Base-by-base conservation (phyloP, 1,139 yeast species). In the Blastobotrys apis region DNA sequence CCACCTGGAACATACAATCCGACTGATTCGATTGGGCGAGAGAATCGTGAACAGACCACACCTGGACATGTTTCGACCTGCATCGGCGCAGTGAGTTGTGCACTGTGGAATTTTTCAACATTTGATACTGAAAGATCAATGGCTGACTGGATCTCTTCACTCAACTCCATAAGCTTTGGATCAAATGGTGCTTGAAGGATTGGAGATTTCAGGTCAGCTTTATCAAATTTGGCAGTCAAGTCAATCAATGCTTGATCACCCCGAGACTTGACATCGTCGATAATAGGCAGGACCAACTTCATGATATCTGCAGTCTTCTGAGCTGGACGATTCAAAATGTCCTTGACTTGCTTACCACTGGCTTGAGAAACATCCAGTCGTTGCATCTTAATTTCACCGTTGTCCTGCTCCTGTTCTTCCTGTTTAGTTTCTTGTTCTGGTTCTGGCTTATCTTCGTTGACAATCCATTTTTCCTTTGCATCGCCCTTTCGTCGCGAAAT, bases 1-100 rank as follows among this genome's bases (percentile, higher is more conserved):
- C 99, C 99, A 56, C 99, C 99, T 41, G 99, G 98, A 47, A 92
- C 87, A 63, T 92, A 92, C 50, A 94, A 76, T 48, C 98, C 99
- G 42, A 92, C 98, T 48, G 79, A 81, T 60, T 87, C 95, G 56
- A 92, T 88, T 6, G 98, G 94, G 59, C 95, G 81, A 12, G 97
- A 85, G 66, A 92, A 92, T 60, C 99, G 78, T 6, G 96, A 86
- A 69, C 98, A 92, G 47, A 74, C 69, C 23, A 92, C 98, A 52
- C 98, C 98, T 1, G 95, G 94, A 47, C 84, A 73, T 0, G 98
- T 94, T 67, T 92, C 97, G 34, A 92, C 95, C n/a, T 77, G 76
- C 66, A 90, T 71, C 32, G 57, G 54, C 6, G 80, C 77, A 49
- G 80, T 81, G 52, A 88, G 71, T 67, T 92, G 99, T 2, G 98